Base-by-base conservation (phyloP, 345 rosid species). In the Acer negundo region DNA sequence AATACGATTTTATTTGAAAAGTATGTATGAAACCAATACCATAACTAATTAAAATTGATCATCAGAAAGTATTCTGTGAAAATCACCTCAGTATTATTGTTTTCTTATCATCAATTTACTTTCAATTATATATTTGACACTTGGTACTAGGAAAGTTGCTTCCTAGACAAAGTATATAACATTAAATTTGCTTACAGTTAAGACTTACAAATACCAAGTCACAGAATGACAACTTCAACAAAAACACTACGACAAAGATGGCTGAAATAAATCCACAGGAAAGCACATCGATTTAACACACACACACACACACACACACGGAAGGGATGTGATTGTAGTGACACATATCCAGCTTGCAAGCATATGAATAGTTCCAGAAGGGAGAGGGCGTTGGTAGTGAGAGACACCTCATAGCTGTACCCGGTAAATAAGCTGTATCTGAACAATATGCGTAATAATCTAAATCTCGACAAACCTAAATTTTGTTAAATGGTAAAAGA, bases 261-360 rank as follows among this genome's bases (percentile, higher is more conserved):
- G 58, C 58, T 15, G 58, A 17, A 53, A 53, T 4, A 16, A 53
- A 15, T 53, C 58, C 58, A 53, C 58, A 53, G n/a, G 58, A 53
- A 53, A 53, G 64, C 28, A 71, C 47, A 56, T 56, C 65, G 17
- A 58, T 31, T 72, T 44, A 26, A 55, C 26, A 23, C 46, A 42
- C 19, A 49, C 55, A 49, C 46, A 42, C 19, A 49, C 55, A 49
- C 53, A 49, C 55, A 49, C 55, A 49, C 55, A 49, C 16, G 17
- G 58, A 53, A 53, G n/a, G n/a, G 7, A 53, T 15, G n/a, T 53
- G 58, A 16, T 53, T 53, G 58, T 53, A 72, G 47, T 35, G 64
- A 38, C 11, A 53, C 64, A 56, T 19, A 47, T 71, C 31, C 75
- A 71, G 19, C 49, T 71, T 31, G 65, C 31, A 35, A 51, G 44